Evolutionary conservation across 257 asterid species (phyloP), one percentile per base, ranked within the genome.

Genomic region (Salvia rosmarinus): DNA sequence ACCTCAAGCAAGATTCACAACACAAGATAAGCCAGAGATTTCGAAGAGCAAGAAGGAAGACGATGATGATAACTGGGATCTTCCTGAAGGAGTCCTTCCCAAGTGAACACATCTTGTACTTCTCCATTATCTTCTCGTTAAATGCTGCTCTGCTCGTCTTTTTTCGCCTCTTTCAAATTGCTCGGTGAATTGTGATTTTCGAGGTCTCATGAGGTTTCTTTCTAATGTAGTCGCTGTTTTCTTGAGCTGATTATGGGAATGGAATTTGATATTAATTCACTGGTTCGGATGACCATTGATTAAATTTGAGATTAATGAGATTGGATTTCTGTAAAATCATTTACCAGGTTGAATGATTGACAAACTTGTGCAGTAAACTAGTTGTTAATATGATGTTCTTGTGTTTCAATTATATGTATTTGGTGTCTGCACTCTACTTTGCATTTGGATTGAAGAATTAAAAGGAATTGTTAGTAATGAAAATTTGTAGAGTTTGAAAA

Each of bases 21-120:
- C 77, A 1, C 80, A 49, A 43, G 95, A 86, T 51, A 82, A 37
- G 75, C 82, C 67, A 79, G 92, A 81, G 75, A 19, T 62, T 14
- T 43, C 79, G 5, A 77, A 75, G 66, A 62, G 16, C 68, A 83
- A 80, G 77, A 82, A 83, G 77, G 80, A 42, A 12, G 77, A 75
- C 0, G 91, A 82, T 1, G 88, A 76, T 4, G 96, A 88, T 75
- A 90, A 90, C 83, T 88, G 96, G 96, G 96, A 86, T 28, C 84
- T 88, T 3, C 95, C 95, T n/a, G 84, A 56, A n/a, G 88, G 87
- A 56, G 80, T 49, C 74, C 72, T 89, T 70, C 88, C 94, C 79
- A 81, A 64, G 32, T 85, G 80, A 84, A 49, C 66, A 63, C 16
- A 17, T 35, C 68, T 39, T 32, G 34, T 55, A 44, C 11, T 64